Evolutionary conservation across 225 moss, liverwort and hornwort genomes (phyloP), one percentile per base, ranked within the genome.

Genomic region (Ulota crispa): DNA sequence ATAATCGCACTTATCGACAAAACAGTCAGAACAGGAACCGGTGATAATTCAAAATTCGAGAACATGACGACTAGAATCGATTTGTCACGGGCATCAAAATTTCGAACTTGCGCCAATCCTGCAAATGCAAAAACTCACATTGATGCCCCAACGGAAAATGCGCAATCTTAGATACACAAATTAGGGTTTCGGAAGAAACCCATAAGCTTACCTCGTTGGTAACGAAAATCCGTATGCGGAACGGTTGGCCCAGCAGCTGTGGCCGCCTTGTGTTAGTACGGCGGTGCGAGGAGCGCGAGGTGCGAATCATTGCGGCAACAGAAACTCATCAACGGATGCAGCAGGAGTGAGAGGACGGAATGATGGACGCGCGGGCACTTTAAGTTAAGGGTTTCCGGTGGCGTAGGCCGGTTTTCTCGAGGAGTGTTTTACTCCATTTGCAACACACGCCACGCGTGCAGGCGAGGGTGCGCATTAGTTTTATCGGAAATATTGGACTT

Each of bases 391-490:
- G 32, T 64, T 64, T 14, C 45, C 45, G 50, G 5, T 18, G 36
- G 4, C 47, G 16, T 18, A 39, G 28, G 56, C 39, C 59, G 57
- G 69, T 39, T 6, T 70, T 43, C 79, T 79, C 43, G 57, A 70
- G 23, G n/a, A 31, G 31, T 23, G 31, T 10, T 64, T 72, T 9
- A 80, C 52, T 72, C 63, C 26, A 20, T 27, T 36, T 14, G 52
- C 72, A 37, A 72, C 72, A 62, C 72, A 72, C 63, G 80, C 62
- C 72, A 80, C 63, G 63, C 72, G 43, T 56, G 13, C 55, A 42
- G 6, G 78, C 21, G 56, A 56, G 6, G 6, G 0, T 15, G 68
- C 0, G 28, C 3, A 23, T 78, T 57, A 78, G 13, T 57, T 69
- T 23, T 59, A 69, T 57, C 12, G 0, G 9, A 28, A 28, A 69